Base-by-base conservation (phyloP, 2,329 filamentous ascomycete genomes). In the Mycosphaerella sp. region DNA sequence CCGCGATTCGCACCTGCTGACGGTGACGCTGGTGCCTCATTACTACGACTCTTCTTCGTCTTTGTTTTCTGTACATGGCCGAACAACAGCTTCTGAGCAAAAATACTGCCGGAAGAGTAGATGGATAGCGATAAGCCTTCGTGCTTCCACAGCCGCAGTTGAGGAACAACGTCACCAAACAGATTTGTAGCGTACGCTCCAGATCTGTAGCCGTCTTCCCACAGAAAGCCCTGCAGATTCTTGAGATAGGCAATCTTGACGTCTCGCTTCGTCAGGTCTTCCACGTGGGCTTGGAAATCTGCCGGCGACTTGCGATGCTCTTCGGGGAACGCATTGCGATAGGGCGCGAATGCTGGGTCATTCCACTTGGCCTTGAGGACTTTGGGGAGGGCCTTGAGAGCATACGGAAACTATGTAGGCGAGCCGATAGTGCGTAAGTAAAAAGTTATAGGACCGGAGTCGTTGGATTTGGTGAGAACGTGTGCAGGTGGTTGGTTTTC, bases 31-130 rank as follows among this genome's bases (percentile, higher is more conserved):
- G 44, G 37, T 41, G 28, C 52, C 41, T 57, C 54, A 41, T n/a
- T n/a, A n/a, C n/a, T n/a, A n/a, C n/a, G n/a, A n/a, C n/a, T n/a
- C n/a, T n/a, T n/a, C n/a, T n/a, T n/a, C n/a, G n/a, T n/a, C n/a
- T n/a, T n/a, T n/a, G 39, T 34, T 16, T 42, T 42, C 16, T 51
- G 50, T 27, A 75, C 71, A 62, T 89, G 81, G 54, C 77, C 75
- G 69, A 91, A 91, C 56, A 91, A 77, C 55, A 91, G 74, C 70
- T 89, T 87, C 74, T 93, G 87, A 12, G 87, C 87, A 16, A 84
- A 77, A 5, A 91, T 84, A 17, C 85, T 89, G 28, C 87, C 87
- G 10, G 85, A 89, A 3, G 85, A 89, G 72, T 90, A 93, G 64
- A 93, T 90, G 61, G 86, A 80, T 57, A 90, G 64, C 8, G 61